Evolutionary conservation across 495 filamentous ascomycete species (phyloP), one percentile per base, ranked within the genome.

Genomic region (Parachaetomium inaequale): DNA sequence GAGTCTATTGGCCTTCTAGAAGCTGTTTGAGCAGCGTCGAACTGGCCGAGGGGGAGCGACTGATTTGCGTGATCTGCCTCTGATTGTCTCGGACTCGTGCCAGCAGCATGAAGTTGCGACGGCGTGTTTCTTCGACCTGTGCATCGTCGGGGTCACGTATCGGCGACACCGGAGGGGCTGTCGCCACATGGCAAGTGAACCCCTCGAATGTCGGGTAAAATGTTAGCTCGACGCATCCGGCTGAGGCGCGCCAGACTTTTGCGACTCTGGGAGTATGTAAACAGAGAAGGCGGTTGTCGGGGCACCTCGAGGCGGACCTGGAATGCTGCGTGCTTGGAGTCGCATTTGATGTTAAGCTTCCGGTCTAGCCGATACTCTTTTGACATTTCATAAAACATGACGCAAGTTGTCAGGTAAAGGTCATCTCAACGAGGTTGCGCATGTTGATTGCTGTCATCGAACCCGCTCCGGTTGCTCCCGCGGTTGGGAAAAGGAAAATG

Each of bases 11-110:
- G 12, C 52, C 47, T 65, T 65, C 63, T 54, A 62, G 63, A 65
- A 65, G 46, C 23, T 55, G 58, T 64, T 45, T 61, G 58, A 47
- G 45, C 51, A 36, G 25, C 49, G 17, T 38, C 36, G 11, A 40
- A 50, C 8, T 47, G 28, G 23, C 15, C 34, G 63, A 21, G 15
- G 14, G 26, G 10, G 32, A 23, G 10, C 32, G 23, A 60, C 32
- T 51, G 63, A 62, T 66, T 54, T 66, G 54, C 63, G 19, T 47
- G 63, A 66, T 62, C 63, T 59, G 14, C 63, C 40, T 59, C 42
- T 50, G 47, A 19, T 34, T 40, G 63, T 62, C 63, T 59, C 63
- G 50, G 55, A 40, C 29, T 46, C 40, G 59, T 49, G 34, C 59
- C 63, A 59, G n/a, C 51, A 58, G 26, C 53, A 47, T 42, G n/a